Base-by-base conservation (phyloP, 306 rosid genomes). In the Sphenostylis stenocarpa region DNA sequence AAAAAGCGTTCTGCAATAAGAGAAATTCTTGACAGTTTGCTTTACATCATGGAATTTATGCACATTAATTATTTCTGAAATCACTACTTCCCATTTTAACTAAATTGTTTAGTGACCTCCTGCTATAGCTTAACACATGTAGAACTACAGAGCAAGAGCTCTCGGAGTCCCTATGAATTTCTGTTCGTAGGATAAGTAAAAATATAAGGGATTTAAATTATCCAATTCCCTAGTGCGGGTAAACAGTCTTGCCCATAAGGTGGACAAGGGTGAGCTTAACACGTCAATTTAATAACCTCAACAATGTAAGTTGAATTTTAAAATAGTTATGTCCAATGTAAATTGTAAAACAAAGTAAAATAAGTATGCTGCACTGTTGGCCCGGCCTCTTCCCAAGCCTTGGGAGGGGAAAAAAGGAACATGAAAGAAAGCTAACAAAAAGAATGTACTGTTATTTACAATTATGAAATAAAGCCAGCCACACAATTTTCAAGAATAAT, bases 401-500 rank as follows among this genome's bases (percentile, higher is more conserved):
- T 8, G 2, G 69, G 26, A 20, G 38, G 38, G 16, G 24, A 52
- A 49, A 36, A 57, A 16, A n/a, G 55, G 31, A 64, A 65, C 36
- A 33, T 12, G 43, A 63, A 73, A 64, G 70, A 31, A 61, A 28
- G 56, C 15, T 29, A 76, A 36, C 67, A 31, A 47, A 57, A 23
- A 2, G 7, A 15, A 70, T 0, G 49, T 70, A 38, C 28, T 11
- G 71, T 62, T n/a, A 44, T 53, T 70, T 68, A 41, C 51, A 33
- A 26, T 81, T 20, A 52, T 15, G 3, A 20, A 20, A n/a, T n/a
- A n/a, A 41, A 75, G 61, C 21, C 72, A 45, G 70, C 66, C n/a
- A 51, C 52, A 70, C 45, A 39, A 49, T 9, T 73, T 71, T 78
- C 4, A 72, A 43, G 53, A 67, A 52, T 43, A 53, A 47, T 72